Evolutionary conservation across 2,329 filamentous ascomycete genomes (phyloP).

Genomic region (Diaporthe vaccinii): DNA sequence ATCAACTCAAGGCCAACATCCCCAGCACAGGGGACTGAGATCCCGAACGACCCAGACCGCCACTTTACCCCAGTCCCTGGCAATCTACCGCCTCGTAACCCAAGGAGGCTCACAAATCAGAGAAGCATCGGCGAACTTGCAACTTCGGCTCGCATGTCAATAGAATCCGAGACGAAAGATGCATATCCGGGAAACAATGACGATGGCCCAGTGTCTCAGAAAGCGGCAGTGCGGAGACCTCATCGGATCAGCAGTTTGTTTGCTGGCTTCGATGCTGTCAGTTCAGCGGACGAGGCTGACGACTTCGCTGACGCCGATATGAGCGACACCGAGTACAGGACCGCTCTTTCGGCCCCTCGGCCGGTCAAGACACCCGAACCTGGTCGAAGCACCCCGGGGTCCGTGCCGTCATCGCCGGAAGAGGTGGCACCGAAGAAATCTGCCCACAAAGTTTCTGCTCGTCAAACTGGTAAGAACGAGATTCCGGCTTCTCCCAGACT

Average conservation of each 20-base stretch:
- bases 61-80: constrained; percentile 67
- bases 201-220: constrained; percentile 78
- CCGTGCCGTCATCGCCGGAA: constrained; percentile 58
- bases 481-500: constrained; percentile 60
- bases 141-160: constrained; percentile 60
- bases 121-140: constrained; percentile 62
- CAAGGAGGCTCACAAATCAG: constrained; percentile 65
- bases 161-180: constrained; percentile 65
- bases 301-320: constrained; percentile 72
- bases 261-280: constrained; percentile 82
- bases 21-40: constrained; percentile 54
- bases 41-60: constrained; percentile 51
- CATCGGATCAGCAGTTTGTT: constrained; percentile 88
- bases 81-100: constrained; percentile 71
- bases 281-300: constrained; percentile 73
- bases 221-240: constrained; percentile 74
- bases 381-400: constrained; percentile 30
- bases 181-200: constrained; percentile 85
- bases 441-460: constrained; percentile 46
- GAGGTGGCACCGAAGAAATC: constrained; percentile 50
- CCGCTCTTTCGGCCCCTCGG: constrained; percentile 73
- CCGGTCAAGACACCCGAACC: constrained; percentile 51
- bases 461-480: constrained; percentile 55
- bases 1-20: constrained; percentile 74
- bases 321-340: constrained; percentile 77